phyloP scores from a whole-genome alignment of 768 basidiomycete genomes.

The Flagelloscypha sp. region DNA sequence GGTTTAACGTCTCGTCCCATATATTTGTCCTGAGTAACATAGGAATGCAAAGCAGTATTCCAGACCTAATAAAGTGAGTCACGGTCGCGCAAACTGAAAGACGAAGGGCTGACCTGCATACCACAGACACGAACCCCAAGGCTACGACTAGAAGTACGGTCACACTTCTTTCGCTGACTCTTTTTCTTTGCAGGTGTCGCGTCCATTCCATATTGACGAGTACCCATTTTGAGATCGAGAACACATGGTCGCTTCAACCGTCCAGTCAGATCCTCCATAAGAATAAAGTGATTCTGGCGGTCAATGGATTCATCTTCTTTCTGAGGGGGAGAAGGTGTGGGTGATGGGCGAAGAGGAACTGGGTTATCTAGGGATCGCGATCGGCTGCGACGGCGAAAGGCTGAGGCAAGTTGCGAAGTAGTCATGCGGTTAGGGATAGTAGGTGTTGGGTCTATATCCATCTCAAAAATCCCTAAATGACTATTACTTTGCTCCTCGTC shows the following conservation, averaged over 20 bases:
- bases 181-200: constrained; percentile 90
- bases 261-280: constrained; percentile 98
- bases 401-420: too few species aligned
- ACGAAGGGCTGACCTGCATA: constrained; percentile 94
- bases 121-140: constrained; percentile 93
- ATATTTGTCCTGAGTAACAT: constrained; percentile 94
- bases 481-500: constrained; percentile 26
- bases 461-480: constrained; percentile 31
- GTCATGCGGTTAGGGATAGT: constrained; percentile 10
- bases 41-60: constrained; percentile 78
- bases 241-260: constrained; percentile 88
- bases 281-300: constrained; percentile 93
- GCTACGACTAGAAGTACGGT: constrained; percentile 85
- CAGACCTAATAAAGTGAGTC: constrained; percentile 64
- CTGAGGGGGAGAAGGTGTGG: constrained; percentile 29
- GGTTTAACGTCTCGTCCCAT: constrained; percentile 84
- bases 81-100: constrained; percentile 1
- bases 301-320: constrained; percentile 52
- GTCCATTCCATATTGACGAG: constrained; percentile 95
- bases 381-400: constrained; percentile 23
- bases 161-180: constrained; percentile 98
- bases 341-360: constrained; percentile 21
- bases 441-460: constrained; percentile 35
- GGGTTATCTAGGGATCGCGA: constrained; percentile 7
- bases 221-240: constrained; percentile 99